Conservation (phyloP, 495 filamentous ascomycete genomes). For the Xylaria bambusicola region DNA sequence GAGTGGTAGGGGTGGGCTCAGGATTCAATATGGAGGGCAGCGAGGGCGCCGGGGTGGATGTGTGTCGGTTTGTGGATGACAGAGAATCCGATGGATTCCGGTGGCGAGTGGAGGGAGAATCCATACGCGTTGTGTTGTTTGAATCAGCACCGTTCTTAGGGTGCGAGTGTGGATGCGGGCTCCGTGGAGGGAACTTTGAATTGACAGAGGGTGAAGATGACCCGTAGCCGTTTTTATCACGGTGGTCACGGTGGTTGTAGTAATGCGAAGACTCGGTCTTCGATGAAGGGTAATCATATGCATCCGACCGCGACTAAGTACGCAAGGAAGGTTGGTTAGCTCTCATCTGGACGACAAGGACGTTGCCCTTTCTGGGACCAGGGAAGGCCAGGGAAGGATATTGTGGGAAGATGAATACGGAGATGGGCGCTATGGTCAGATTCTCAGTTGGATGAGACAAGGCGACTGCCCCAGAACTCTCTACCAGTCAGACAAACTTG, state of each 20-base stretch:
- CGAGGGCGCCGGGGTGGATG: slow-evolving; percentile 46
- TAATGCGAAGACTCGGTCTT: slow-evolving; percentile 42
- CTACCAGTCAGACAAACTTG: slow-evolving; percentile 20
- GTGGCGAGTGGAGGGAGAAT: slow-evolving; percentile 45
- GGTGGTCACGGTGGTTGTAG: slow-evolving; percentile 36
- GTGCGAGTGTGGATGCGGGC: slow-evolving; percentile 56
- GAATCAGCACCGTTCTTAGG: slow-evolving; percentile 50
- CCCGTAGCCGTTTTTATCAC: slow-evolving; percentile 55
- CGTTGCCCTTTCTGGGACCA: background rate
- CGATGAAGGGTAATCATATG: slow-evolving; percentile 49
- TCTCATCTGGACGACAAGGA: background rate
- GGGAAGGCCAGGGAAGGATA: background rate
- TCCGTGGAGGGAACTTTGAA: slow-evolving; percentile 56
- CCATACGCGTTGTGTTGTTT: slow-evolving; percentile 53
- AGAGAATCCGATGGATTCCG: slow-evolving; percentile 44
- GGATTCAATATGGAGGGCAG: slow-evolving; percentile 46
- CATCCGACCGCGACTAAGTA: slow-evolving; percentile 51
- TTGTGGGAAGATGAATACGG: slow-evolving; percentile 10
- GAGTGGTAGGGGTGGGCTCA: slow-evolving; percentile 40
- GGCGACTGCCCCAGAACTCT: slow-evolving; percentile 10
- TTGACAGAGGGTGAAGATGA: slow-evolving; percentile 58
- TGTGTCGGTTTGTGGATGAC: slow-evolving; percentile 44
- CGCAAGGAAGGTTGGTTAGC: slow-evolving; percentile 21
- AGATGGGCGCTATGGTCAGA: slow-evolving; percentile 19
- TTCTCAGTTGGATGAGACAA: slow-evolving; percentile 16